Evolutionary conservation across 768 basidiomycete genomes (phyloP), one percentile per base, ranked within the genome.

Genomic region (Boletus bicolor): DNA sequence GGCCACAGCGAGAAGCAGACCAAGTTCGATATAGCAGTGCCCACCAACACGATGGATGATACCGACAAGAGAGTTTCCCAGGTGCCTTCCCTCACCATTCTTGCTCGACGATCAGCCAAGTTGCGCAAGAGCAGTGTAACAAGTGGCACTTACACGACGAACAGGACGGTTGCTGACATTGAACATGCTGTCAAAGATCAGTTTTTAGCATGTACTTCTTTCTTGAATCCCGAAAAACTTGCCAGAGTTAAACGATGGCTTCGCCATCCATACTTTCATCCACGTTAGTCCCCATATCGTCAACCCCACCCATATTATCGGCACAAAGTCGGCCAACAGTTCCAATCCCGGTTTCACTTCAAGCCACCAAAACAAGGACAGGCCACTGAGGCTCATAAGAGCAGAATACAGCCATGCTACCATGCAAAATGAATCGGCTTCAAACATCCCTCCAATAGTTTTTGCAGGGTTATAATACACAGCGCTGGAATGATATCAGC

Each of bases 401-500:
- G 87, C 79, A 4, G 93, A 81, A 59, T 89, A 89, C 0, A 87
- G 46, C 42, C 91, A 75, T 1, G 86, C 85, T 62, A 84, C 73
- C 35, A 89, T 61, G 66, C 91, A 97, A 70, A 82, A 94, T 7
- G 89, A 73, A 63, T 93, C 86, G 10, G 95, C 92, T 67, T 98
- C 92, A 41, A 96, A 70, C 94, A 98, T 98, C 0, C 81, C 89
- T 5, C 96, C 97, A 5, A 89, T 75, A 0, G 93, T 94, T 66
- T 96, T 94, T 28, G 94, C 94, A 5, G 96, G 96, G 63, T 95
- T 93, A 70, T 85, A 98, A 71, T 98, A 94, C 0, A 91, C 89
- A 5, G 83, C 83, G 56, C 90, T 87, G 45, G 53, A 32, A 49
- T 4, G 8, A 41, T n/a, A 15, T 67, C 43, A 67, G 56, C 15